A percentile compares a stretch with the other conserved stretches of the same genome.
Evolutionary conservation across 352 stramenopile genomes (phyloP).

Genomic region (Blastocystis sp.): DNA sequence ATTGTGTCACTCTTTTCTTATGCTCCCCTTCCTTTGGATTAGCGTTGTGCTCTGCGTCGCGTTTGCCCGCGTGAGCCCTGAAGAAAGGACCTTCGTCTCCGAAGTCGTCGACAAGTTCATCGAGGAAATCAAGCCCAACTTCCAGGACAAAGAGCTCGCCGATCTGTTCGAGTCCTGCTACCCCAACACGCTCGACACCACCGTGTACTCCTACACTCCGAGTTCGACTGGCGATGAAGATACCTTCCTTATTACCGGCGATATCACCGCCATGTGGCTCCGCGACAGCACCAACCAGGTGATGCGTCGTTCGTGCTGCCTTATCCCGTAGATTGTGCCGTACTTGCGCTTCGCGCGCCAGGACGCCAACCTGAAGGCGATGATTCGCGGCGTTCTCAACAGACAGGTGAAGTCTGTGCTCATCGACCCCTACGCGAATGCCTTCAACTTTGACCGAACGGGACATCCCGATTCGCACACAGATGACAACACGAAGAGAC

Average conservation of each 20-base stretch:
- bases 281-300: constrained; percentile 76
- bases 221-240: constrained; percentile 73
- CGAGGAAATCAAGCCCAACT: constrained; percentile 54
- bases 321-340: constrained; percentile 72
- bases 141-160: constrained; percentile 73
- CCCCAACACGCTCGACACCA: constrained; percentile 77
- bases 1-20: constrained; percentile 1
- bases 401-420: constrained; percentile 75
- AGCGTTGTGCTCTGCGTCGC: neutral
- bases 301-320: neutral
- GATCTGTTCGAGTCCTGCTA: constrained; percentile 75
- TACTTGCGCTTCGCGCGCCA: constrained; percentile 74
- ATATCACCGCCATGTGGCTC: constrained; percentile 77
- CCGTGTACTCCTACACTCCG: constrained; percentile 72
- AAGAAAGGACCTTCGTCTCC: constrained; percentile 75
- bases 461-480: constrained; percentile 71
- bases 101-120: constrained; percentile 75
- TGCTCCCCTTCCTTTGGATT: neutral
- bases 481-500: constrained; percentile 73
- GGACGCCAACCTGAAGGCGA: constrained; percentile 29
- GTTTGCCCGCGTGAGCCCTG: constrained; percentile 6
- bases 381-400: constrained; percentile 76
- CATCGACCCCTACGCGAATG: constrained; percentile 77
- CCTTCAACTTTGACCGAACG: constrained; percentile 75
- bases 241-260: constrained; percentile 76